These are phyloP conservation scores for Apiospora pterosperma DNA, from an alignment of 2,329 filamentous ascomycete genomes.

Conservation along the genomic window DNA sequence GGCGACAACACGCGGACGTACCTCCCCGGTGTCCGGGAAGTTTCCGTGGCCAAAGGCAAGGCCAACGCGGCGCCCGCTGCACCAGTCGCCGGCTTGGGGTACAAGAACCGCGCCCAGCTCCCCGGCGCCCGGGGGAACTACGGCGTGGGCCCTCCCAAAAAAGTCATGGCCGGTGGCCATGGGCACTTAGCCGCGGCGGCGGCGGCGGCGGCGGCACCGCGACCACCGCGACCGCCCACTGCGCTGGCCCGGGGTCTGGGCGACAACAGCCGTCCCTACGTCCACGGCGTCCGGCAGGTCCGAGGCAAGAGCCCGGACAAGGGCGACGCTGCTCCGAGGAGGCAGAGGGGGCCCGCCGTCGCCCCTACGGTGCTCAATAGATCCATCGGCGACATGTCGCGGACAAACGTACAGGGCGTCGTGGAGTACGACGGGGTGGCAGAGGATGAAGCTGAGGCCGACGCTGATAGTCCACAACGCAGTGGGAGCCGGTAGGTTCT, in stretches of 20 bases:
- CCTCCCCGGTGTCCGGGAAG: background rate
- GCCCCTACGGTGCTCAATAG: background rate
- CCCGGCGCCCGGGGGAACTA: background rate
- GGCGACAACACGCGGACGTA: background rate
- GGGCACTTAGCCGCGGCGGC: no score
- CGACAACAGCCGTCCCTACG: background rate
- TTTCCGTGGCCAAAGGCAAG: background rate
- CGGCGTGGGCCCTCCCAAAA: no score
- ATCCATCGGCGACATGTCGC: constrained; percentile 3
- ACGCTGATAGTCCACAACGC: background rate
- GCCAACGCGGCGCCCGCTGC: no score
- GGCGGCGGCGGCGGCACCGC: background rate
- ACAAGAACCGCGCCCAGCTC: no score
- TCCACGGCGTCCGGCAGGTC: background rate
- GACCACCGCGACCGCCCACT: background rate
- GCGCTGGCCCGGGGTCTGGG: constrained; percentile 5
- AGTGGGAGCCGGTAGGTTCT: background rate
- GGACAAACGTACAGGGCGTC: background rate
- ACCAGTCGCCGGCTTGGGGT: no score
- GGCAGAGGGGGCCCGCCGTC: background rate
- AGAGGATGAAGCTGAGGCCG: background rate
- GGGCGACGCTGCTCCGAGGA: background rate
- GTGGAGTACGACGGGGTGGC: background rate
- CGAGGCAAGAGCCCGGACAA: background rate
- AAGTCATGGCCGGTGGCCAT: no score